Evolutionary conservation across 139 green algal genomes (phyloP), one percentile per base, ranked within the genome.

Genomic region (Chlamydomonas incerta): DNA sequence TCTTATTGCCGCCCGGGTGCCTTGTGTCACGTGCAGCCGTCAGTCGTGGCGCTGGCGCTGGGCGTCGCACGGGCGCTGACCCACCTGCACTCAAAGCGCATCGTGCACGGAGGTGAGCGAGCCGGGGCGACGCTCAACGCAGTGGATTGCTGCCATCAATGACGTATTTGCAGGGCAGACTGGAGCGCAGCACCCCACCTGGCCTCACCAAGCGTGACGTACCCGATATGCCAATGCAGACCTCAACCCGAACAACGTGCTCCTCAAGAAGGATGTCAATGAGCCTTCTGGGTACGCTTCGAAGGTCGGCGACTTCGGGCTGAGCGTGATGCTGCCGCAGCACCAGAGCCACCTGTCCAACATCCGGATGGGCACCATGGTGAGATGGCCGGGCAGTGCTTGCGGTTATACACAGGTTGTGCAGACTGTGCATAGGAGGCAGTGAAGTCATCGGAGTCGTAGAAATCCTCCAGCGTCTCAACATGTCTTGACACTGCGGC

Each of bases 31-130:
- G 8, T 50, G 8, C 77, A 85, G 69, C 57, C 52, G 9, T 26
- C 35, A 24, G 57, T 87, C 0, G 26, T 90, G 37, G 67, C 28
- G 23, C 24, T 90, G n/a, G 86, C 73, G 4, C 63, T 69, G 20
- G 68, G 81, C 60, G 69, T 90, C 18, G 80, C 86, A 0, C 26
- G 33, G 31, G 92, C 87, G 35, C 80, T 95, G 63, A 62, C 77
- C 35, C 90, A 93, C 82, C 88, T 95, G 34, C 92, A 95, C 82
- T 80, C 80, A 31, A 68, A 87, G 10, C 66, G 82, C 79, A 95
- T 93, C 63, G 66, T 95, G 14, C 92, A 95, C 66, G 92, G 90
- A 28, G 92, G 93, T 82, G 35, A 20, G 60, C 55, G n/a, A n/a
- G n/a, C n/a, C n/a, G n/a, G n/a, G n/a, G n/a, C n/a, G n/a, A n/a